Percentiles rank a stretch among this genome's conserved stretches.
These are phyloP conservation scores for Stygiomarasmius scandens DNA, from an alignment of 1,284 basidiomycete species.

Conservation along the genomic window DNA sequence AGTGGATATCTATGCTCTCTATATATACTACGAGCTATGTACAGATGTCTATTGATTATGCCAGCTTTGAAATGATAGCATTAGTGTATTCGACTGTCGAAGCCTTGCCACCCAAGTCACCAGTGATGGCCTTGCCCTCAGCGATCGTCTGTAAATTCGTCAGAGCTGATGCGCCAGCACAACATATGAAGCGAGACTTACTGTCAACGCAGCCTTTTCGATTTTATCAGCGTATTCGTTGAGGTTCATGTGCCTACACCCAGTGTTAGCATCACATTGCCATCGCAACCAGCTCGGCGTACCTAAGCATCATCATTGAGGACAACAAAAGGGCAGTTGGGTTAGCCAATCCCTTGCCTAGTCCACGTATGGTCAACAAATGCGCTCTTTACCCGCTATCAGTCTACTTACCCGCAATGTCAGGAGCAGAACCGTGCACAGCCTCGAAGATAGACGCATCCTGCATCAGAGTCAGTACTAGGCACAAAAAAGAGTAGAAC, in stretches of 20 bases:
- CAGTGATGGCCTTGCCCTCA: slow-evolving; percentile 91
- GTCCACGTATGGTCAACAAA: slow-evolving; percentile 1
- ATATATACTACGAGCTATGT: slow-evolving; percentile 14
- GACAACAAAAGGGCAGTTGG: slow-evolving; percentile 95
- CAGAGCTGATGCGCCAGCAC: slow-evolving; percentile 20
- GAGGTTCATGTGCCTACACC: slow-evolving; percentile 88
- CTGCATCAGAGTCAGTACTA: slow-evolving; percentile 37
- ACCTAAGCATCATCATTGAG: slow-evolving; percentile 97
- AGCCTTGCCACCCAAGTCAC: slow-evolving; percentile 91
- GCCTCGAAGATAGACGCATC: slow-evolving; percentile 99
- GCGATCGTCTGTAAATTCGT: slow-evolving; percentile 79
- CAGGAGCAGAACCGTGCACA: slow-evolving; percentile 95
- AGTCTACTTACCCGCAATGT: slow-evolving; percentile 68
- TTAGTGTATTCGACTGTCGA: slow-evolving; percentile 87
- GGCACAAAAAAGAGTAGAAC: not conserved
- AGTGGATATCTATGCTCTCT: not conserved
- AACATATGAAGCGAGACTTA: slow-evolving; percentile 43
- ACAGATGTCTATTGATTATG: slow-evolving; percentile 35
- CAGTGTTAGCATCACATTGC: slow-evolving; percentile 25
- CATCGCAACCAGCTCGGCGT: slow-evolving; percentile 26
- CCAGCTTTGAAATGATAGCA: slow-evolving; percentile 82
- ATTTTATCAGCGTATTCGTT: slow-evolving; percentile 87
- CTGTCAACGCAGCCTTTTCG: slow-evolving; percentile 86
- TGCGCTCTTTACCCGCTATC: slow-evolving; percentile 21
- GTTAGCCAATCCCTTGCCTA: slow-evolving; percentile 95